Base-by-base conservation (phyloP, 176 grass and related monocot species). In the Musa acuminata region DNA sequence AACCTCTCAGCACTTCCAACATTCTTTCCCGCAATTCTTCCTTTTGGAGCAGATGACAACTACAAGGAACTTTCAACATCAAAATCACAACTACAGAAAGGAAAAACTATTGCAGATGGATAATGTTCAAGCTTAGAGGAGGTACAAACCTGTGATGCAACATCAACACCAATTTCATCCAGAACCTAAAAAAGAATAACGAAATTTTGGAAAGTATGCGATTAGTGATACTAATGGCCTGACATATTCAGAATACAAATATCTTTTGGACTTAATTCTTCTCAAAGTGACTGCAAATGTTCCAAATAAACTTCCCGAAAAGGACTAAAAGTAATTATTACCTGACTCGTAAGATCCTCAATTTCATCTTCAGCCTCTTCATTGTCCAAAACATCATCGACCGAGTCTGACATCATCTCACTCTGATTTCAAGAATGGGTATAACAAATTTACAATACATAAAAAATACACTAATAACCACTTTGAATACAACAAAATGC, bases 121-220 rank as follows among this genome's bases (percentile, higher is more conserved):
- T 16, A 57, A 65, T 67, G 67, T 12, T 29, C 12, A 72, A 29
- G 11, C 20, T 55, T 2, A 64, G 19, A 79, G 55, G 54, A 74
- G 13, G 81, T 63, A 67, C 17, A 76, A 74, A 99, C 95, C 86
- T 99, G 91, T 68, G 95, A 94, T 74, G 95, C 90, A 80, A 99
- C 62, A 58, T 99, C 95, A 78, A 99, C 55, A 63, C 95, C 90
- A 75, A 99, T 99, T 85, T 99, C 91, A 84, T 99, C 95, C 23
- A 99, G 79, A 51, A 99, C 95, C 95, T 99, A 89, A 83, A 43
- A 82, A 66, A 84, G 24, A 55, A 27, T 55, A 55, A 27, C 22
- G n/a, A 74, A 19, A 55, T 4, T 13, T 16, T 4, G 21, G 14
- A 16, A 55, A 25, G n/a, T 2, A 71, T 43, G 68, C 4, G 57